phyloP scores from a whole-genome alignment of 306 rosid species.

The Crotalaria pallida region DNA sequence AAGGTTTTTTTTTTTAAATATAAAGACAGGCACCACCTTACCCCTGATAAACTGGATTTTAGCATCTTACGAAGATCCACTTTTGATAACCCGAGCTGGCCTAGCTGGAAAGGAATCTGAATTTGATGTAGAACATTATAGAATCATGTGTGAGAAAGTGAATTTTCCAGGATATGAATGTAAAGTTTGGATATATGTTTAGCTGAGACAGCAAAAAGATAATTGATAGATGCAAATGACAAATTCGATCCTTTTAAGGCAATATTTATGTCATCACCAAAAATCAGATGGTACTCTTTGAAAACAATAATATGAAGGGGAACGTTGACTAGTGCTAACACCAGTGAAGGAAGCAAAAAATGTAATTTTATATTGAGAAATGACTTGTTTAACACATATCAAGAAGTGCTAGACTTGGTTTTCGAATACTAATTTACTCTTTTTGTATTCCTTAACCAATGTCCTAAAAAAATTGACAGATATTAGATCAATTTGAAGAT shows the following conservation, averaged over 20 bases:
- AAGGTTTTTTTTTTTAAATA: neutral
- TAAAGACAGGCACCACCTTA: constrained; percentile 27
- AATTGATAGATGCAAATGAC: neutral
- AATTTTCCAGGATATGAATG: neutral
- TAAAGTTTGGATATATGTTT: neutral
- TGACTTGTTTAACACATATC: no score
- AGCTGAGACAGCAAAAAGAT: neutral
- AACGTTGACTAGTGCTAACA: no score
- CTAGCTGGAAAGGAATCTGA: constrained; percentile 95
- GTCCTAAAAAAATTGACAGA: neutral
- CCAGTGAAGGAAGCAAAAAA: no score
- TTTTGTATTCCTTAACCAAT: no score
- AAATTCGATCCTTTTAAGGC: neutral
- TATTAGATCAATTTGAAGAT: constrained; percentile 6
- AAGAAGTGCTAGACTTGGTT: no score
- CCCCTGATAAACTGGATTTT: constrained; percentile 89
- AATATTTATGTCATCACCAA: neutral
- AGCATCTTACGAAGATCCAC: constrained; percentile 79
- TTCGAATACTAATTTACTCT: no score
- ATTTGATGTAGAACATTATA: constrained; percentile 29
- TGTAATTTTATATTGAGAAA: no score
- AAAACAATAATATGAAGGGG: neutral
- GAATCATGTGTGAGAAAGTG: neutral
- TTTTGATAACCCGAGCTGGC: constrained; percentile 90
- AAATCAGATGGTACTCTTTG: neutral